phyloP scores from a whole-genome alignment of 345 rosid genomes.

The Brassica rapa region DNA sequence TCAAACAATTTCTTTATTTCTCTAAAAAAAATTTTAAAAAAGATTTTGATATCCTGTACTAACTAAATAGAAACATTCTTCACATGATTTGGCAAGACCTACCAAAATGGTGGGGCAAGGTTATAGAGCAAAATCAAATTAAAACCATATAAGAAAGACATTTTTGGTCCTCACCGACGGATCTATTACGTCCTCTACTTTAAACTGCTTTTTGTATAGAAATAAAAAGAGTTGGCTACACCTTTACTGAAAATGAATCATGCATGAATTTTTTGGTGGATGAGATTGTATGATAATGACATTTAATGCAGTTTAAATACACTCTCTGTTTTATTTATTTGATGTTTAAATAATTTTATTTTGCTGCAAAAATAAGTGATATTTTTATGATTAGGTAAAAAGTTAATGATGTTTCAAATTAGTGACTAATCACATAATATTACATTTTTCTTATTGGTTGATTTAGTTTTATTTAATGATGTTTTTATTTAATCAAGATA shows the following conservation, averaged over 20 bases:
- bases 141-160: constrained; percentile 19
- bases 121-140: background rate
- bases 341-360: too few relatives aligned
- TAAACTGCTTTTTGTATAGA: background rate
- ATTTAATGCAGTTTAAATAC: background rate
- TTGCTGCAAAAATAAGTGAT: too few relatives aligned
- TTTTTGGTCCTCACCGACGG: constrained; percentile 33
- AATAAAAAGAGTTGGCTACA: background rate
- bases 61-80: background rate
- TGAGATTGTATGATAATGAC: constrained; percentile 24
- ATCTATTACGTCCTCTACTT: constrained; percentile 36
- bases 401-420: too few relatives aligned
- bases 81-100: constrained; percentile 15
- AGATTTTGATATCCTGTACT: background rate
- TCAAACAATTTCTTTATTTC: background rate
- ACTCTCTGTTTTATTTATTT: too few relatives aligned
- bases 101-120: background rate
- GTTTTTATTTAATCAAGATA: too few relatives aligned
- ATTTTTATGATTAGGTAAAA: too few relatives aligned
- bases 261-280: constrained; percentile 17
- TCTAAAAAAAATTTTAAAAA: background rate
- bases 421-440: too few relatives aligned
- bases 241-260: constrained; percentile 21
- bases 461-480: too few relatives aligned
- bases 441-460: too few relatives aligned